Percentiles rank a stretch among this genome's conserved stretches.
Conservation (phyloP, 1,284 basidiomycete species). For the Bjerkandera adusta region DNA sequence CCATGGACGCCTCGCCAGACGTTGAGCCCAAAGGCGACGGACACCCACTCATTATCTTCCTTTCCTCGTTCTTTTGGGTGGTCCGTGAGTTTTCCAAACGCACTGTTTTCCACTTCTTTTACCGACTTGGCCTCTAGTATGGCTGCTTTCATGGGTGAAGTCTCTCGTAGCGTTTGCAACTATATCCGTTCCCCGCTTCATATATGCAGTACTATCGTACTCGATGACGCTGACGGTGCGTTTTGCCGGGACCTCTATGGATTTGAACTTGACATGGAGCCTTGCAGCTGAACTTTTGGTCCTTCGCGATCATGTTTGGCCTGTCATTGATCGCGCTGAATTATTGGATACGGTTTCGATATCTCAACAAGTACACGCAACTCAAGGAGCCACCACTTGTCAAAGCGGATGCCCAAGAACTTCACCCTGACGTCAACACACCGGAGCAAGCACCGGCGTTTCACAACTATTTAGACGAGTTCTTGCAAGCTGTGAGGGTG, state of each 20-base stretch:
- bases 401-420: slow-evolving; percentile 75
- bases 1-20: slow-evolving; percentile 11
- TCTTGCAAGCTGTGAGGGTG: slow-evolving; percentile 89
- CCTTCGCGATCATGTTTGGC: slow-evolving; percentile 75
- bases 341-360: slow-evolving; percentile 83
- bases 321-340: slow-evolving; percentile 68
- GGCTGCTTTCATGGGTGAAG: slow-evolving; percentile 76
- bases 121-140: slow-evolving; percentile 47
- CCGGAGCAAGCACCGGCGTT: slow-evolving; percentile 74
- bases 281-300: slow-evolving; percentile 81
- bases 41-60: slow-evolving; percentile 69
- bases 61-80: slow-evolving; percentile 85
- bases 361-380: slow-evolving; percentile 75
- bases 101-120: slow-evolving; percentile 5
- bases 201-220: slow-evolving; percentile 80
- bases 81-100: slow-evolving; percentile 49
- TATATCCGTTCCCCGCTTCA: slow-evolving; percentile 75
- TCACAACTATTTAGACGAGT: slow-evolving; percentile 95
- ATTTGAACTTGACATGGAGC: not conserved
- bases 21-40: slow-evolving; percentile 25
- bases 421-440: slow-evolving; percentile 87
- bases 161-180: slow-evolving; percentile 73
- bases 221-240: slow-evolving; percentile 83
- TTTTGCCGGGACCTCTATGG: not conserved
- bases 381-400: slow-evolving; percentile 83